Evolutionary conservation across 306 rosid genomes (phyloP).

Genomic region (Quillaja saponaria): DNA sequence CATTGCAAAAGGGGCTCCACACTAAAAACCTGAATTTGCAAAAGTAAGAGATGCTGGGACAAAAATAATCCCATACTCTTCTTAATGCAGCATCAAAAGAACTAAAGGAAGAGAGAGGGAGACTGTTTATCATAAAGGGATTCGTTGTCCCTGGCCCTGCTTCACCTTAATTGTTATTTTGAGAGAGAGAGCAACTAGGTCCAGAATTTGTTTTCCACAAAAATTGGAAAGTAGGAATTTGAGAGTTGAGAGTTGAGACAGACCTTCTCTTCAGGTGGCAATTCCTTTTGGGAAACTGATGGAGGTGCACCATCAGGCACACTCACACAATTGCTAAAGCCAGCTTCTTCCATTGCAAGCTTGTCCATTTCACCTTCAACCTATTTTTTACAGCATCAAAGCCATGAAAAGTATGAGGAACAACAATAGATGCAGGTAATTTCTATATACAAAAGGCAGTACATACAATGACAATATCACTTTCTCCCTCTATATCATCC

Average conservation of each 20-base stretch:
- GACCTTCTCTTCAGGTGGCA: conserved; percentile 78
- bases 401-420: conserved; percentile 23
- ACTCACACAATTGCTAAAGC: conserved; percentile 82
- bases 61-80: too few species aligned
- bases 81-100: too few species aligned
- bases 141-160: too few species aligned
- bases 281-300: conserved; percentile 57
- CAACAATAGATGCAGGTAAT: conserved; percentile 4
- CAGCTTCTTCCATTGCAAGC: conserved; percentile 99
- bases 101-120: too few species aligned
- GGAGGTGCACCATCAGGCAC: conserved; percentile 99
- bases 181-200: too few species aligned
- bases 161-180: too few species aligned
- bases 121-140: too few species aligned
- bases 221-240: neutral
- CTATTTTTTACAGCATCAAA: conserved; percentile 50
- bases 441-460: conserved; percentile 24
- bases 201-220: too few species aligned
- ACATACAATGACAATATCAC: conserved; percentile 83
- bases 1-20: too few species aligned
- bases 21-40: too few species aligned
- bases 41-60: too few species aligned
- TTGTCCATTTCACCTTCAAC: conserved; percentile 99
- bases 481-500: conserved; percentile 72
- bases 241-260: conserved; percentile 22